These are phyloP conservation scores for Trichoderma polysporum DNA, from an alignment of 2,329 filamentous ascomycete species.

Conservation along the genomic window DNA sequence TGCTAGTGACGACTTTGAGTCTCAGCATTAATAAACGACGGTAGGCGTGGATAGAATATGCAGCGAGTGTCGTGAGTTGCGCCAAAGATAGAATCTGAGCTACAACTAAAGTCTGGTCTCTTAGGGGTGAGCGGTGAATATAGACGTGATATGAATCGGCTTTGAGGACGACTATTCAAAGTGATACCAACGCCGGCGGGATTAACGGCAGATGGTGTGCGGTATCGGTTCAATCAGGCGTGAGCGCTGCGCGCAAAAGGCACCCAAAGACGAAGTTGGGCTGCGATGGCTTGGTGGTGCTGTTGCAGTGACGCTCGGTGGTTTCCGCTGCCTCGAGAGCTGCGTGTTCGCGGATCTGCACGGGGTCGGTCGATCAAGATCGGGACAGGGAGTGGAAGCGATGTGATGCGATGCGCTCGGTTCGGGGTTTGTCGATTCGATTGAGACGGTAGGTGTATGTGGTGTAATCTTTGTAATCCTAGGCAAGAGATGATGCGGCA, in stretches of 20 bases:
- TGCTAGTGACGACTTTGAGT: background rate
- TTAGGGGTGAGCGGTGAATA: background rate
- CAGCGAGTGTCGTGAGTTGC: background rate
- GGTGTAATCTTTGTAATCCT: background rate
- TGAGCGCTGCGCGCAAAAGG: background rate
- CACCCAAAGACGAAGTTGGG: conserved; percentile 19
- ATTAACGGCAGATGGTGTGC: background rate
- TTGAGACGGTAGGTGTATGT: background rate
- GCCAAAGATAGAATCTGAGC: background rate
- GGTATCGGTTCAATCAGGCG: background rate
- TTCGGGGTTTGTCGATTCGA: background rate
- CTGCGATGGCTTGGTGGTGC: conserved; percentile 17
- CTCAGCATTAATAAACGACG: conserved; percentile 1
- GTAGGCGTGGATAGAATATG: background rate
- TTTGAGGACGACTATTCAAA: background rate
- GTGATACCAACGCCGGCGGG: background rate
- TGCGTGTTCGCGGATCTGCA: conserved; percentile 11
- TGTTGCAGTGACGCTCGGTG: background rate
- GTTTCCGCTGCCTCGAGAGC: background rate
- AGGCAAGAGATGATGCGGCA: conserved; percentile 14
- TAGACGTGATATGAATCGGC: background rate
- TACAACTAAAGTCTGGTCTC: background rate
- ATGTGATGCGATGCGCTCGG: background rate
- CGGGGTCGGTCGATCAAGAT: background rate
- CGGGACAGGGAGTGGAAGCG: background rate